Base-by-base conservation (phyloP, 164 flowering plant species). In the Houttuynia cordata region DNA sequence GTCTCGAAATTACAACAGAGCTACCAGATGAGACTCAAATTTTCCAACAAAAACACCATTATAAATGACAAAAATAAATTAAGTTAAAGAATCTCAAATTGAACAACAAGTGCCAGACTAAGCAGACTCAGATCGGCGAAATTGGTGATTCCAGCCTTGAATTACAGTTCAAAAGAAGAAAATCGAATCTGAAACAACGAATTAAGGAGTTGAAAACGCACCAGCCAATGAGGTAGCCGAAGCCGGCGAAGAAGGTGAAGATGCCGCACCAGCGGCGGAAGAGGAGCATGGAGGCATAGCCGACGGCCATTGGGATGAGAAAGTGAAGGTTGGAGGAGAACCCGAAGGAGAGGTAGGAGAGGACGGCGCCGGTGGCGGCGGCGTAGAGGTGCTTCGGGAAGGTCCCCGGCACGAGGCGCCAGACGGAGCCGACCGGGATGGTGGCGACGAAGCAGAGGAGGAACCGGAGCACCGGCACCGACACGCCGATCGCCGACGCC, bases 161-260 rank as follows among this genome's bases (percentile, higher is more conserved):
- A n/a, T n/a, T n/a, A n/a, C n/a, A n/a, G n/a, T n/a, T n/a, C n/a
- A n/a, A n/a, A n/a, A n/a, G n/a, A n/a, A n/a, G n/a, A n/a, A n/a
- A n/a, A n/a, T n/a, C 17, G 17, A 45, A 45, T 41, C 42, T 9
- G 9, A 5, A n/a, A 24, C n/a, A n/a, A n/a, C n/a, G n/a, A 22
- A 24, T 22, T 7, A 37, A 37, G 17, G 8, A 1, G 37, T 3
- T 45, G 0, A 1, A n/a, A 25, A 67, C 78, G 14, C 71, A 94
- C 99, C 99, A 94, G 14, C 93, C 97, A 54, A 94, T 87, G 58
- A 94, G 87, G 63, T 91, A 94, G 0, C 90, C 99, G 58, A 94
- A 87, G 14, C 85, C 91, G 23, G 74, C 41, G 75, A 85, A 72
- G 75, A 91, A 94, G 0, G 99, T 84, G 65, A 94, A 52, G 66